Evolutionary conservation across 2,329 filamentous ascomycete genomes (phyloP).

Genomic region (Aspergillus versicolor): DNA sequence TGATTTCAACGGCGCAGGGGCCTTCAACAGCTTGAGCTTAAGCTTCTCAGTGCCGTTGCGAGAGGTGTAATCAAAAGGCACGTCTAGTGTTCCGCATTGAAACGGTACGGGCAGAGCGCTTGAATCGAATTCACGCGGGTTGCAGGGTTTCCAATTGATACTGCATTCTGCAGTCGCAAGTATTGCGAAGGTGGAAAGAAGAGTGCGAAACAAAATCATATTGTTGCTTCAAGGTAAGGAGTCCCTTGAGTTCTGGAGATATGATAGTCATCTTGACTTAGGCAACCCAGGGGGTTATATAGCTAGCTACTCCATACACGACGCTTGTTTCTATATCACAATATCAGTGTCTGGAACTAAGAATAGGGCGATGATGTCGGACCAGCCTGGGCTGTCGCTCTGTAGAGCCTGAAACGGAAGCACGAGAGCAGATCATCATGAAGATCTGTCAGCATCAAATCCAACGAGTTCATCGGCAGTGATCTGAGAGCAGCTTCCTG

Average conservation of each 20-base stretch:
- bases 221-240: neutral
- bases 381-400: neutral
- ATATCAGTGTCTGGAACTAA: neutral
- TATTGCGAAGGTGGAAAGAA: neutral
- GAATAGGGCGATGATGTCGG: neutral
- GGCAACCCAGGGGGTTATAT: neutral
- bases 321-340: neutral
- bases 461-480: neutral
- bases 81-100: slow-evolving; percentile 12
- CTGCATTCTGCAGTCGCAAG: neutral
- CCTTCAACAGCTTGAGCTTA: slow-evolving; percentile 8
- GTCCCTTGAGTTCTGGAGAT: neutral
- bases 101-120: neutral
- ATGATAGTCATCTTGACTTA: neutral
- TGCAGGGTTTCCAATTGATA: slow-evolving; percentile 1
- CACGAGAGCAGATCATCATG: neutral
- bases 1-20: slow-evolving; percentile 10
- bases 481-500: no score
- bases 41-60: slow-evolving; percentile 3
- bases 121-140: slow-evolving; percentile 1
- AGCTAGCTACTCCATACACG: neutral
- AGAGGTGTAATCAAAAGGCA: slow-evolving; percentile 14
- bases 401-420: neutral
- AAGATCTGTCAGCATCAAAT: neutral
- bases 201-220: slow-evolving; percentile 32